phyloP scores from a whole-genome alignment of 225 moss, liverwort and hornwort species.

The Bryum argenteum region DNA sequence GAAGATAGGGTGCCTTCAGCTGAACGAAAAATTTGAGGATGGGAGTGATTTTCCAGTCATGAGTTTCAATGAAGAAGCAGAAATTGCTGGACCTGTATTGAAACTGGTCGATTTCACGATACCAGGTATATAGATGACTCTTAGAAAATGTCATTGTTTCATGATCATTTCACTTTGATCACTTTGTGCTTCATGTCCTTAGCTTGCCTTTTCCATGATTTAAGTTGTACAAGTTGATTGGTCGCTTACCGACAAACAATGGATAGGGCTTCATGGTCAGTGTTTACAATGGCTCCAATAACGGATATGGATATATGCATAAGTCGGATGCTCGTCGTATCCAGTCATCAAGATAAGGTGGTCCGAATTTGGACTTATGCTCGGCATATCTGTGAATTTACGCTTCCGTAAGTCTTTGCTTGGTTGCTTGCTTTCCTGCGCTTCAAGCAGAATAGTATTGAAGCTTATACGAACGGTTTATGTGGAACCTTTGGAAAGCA shows the following conservation, averaged over 20 bases:
- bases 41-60: constrained; percentile 12
- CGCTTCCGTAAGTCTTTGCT: constrained; percentile 45
- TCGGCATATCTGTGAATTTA: constrained; percentile 56
- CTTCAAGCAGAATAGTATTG: too few relatives aligned
- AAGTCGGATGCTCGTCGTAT: constrained; percentile 69
- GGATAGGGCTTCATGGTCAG: constrained; percentile 51
- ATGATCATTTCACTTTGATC: too few relatives aligned
- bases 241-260: constrained; percentile 31
- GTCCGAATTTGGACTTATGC: constrained; percentile 79
- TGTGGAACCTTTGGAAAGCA: constrained; percentile 43
- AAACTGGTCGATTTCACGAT: constrained; percentile 30
- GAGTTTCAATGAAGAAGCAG: constrained; percentile 20
- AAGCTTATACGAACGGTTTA: background rate
- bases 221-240: constrained; percentile 1
- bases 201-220: background rate
- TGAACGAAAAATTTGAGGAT: constrained; percentile 28
- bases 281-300: constrained; percentile 61
- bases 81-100: constrained; percentile 3
- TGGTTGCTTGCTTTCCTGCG: too few relatives aligned
- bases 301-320: constrained; percentile 65
- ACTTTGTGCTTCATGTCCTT: background rate
- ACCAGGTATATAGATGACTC: constrained; percentile 24
- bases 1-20: constrained; percentile 36
- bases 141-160: too few relatives aligned
- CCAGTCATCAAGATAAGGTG: constrained; percentile 64